phyloP scores from a whole-genome alignment of 2,329 filamentous ascomycete species.

The Nigrospora sphaerica region DNA sequence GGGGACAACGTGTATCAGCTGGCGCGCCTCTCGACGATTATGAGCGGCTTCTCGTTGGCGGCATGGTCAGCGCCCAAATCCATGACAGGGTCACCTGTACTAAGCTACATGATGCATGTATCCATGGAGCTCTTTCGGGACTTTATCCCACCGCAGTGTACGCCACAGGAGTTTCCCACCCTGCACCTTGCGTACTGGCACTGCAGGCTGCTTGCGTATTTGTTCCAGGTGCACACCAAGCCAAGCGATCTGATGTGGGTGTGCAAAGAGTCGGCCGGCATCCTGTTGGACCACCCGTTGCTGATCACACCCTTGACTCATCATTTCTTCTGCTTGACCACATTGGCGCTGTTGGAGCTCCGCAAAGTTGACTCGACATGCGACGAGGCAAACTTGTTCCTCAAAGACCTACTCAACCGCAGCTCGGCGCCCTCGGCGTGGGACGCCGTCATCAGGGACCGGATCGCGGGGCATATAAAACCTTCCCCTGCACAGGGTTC shows the following conservation, averaged over 20 bases:
- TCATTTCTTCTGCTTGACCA: constrained; percentile 55
- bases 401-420: constrained; percentile 50
- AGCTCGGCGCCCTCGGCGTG: constrained; percentile 43
- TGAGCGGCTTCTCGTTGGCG: constrained; percentile 46
- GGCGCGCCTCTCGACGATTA: constrained; percentile 51
- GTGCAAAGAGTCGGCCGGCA: constrained; percentile 49
- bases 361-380: constrained; percentile 45
- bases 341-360: constrained; percentile 55
- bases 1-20: constrained; percentile 60
- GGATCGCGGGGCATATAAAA: constrained; percentile 37
- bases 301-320: constrained; percentile 58
- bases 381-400: constrained; percentile 48
- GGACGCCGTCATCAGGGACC: constrained; percentile 47
- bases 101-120: constrained; percentile 45
- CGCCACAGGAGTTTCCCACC: constrained; percentile 42
- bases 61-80: constrained; percentile 34
- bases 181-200: constrained; percentile 67
- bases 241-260: constrained; percentile 53
- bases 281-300: constrained; percentile 48
- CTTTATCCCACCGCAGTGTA: constrained; percentile 51
- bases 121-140: constrained; percentile 61
- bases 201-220: constrained; percentile 55
- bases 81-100: constrained; percentile 32
- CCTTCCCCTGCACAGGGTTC: constrained; percentile 26
- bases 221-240: constrained; percentile 49